Evolutionary conservation across 129 eudicot species (phyloP), one percentile per base, ranked within the genome.

Genomic region (Centaurea solstitialis): DNA sequence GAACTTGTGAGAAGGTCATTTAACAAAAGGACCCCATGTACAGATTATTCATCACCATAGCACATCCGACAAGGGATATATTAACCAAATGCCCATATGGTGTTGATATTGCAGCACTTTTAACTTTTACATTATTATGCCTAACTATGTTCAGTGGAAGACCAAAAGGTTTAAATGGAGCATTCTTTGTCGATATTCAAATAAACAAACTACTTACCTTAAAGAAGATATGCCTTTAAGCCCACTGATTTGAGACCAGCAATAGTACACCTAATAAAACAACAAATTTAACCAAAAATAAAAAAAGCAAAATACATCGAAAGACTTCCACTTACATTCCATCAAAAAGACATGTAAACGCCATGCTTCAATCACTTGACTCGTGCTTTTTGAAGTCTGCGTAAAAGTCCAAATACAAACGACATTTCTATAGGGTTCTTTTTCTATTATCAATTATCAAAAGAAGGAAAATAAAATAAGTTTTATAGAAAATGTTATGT

Each of bases 81-180:
- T 11, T 24, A 76, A 53, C 47, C 35, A 59, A 76, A 70, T 62
- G 37, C 73, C 73, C 38, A 76, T 82, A 82, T 26, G 26, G 23
- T 59, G 28, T 38, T n/a, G 38, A 69, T 75, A 38, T 82, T 82
- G 85, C 71, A 68, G 70, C 71, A 57, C 82, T 82, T 82, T n/a
- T 68, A 82, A 57, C 66, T 81, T 69, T 76, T 17, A 38, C 18
- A 76, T 76, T n/a, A 70, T 82, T 76, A 70, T 76, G 77, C 78
- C 72, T 76, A 76, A 82, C 13, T 35, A 78, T 77, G 76, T 76
- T 80, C 39, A 79, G 87, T 84, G 80, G 84, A 84, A 74, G 87
- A 79, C 81, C 80, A 68, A 79, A 79, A 74, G 80, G 76, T 73
- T 79, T 9, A 73, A 83, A 83, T 83, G 87, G 87, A 83, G 83